Evolutionary conservation across 176 grass and related monocot species (phyloP).

Genomic region (Oryza glumipatula): DNA sequence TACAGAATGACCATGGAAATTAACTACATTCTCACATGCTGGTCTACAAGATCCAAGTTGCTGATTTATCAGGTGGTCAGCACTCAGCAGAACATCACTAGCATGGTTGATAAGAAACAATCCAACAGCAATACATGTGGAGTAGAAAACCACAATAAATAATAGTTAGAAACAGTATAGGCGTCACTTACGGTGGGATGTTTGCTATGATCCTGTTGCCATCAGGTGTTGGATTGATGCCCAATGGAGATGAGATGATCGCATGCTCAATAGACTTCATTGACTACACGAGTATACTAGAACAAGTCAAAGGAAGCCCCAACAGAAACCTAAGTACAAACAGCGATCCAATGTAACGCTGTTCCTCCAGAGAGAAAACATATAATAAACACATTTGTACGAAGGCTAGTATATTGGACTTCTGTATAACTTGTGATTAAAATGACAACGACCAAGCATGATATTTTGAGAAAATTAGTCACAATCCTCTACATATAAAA

Average conservation of each 20-base stretch:
- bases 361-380: constrained; percentile 8
- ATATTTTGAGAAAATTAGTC: not conserved
- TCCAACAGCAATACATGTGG: not conserved
- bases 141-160: constrained; percentile 5
- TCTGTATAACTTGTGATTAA: not conserved
- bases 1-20: not conserved
- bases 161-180: not conserved
- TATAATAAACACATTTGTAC: constrained; percentile 8
- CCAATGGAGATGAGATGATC: constrained; percentile 80
- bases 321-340: constrained; percentile 4
- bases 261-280: constrained; percentile 87
- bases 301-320: constrained; percentile 21
- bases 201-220: constrained; percentile 78
- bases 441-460: not conserved
- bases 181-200: constrained; percentile 73
- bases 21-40: not conserved
- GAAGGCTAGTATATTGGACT: not conserved
- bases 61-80: not conserved
- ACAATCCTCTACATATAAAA: not conserved
- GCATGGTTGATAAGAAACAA: not conserved
- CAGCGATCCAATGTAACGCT: not conserved
- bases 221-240: constrained; percentile 86
- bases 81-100: not conserved
- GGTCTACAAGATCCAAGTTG: not conserved
- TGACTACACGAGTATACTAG: constrained; percentile 47